phyloP scores from a whole-genome alignment of 1,139 yeast species.

The Lizanozyma gosingica region DNA sequence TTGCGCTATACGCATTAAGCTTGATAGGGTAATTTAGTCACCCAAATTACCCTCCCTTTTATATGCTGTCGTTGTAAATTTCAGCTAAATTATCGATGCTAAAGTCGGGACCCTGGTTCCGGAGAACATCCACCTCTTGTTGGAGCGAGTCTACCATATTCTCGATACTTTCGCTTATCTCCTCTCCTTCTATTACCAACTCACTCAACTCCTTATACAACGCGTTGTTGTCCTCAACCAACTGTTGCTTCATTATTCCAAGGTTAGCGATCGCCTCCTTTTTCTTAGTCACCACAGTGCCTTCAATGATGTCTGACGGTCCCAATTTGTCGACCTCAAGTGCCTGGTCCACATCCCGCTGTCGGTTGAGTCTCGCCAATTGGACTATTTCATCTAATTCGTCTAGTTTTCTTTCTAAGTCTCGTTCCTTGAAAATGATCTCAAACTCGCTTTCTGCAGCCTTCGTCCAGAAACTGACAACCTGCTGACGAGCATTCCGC shows the following conservation, averaged over 20 bases:
- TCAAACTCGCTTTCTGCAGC: conserved; percentile 57
- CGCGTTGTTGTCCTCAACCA: conserved; percentile 27
- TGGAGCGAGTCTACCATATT: conserved; percentile 16
- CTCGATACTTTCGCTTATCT: conserved; percentile 15
- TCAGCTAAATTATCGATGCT: not conserved
- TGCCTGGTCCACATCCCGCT: conserved; percentile 13
- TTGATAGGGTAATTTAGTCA: no score
- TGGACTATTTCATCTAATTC: conserved; percentile 59
- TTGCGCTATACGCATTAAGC: no score
- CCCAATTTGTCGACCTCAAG: conserved; percentile 23
- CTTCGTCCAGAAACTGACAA: conserved; percentile 51
- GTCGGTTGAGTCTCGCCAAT: conserved; percentile 29
- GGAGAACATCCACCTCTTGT: conserved; percentile 17
- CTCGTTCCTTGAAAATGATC: conserved; percentile 55
- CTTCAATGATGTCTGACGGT: conserved; percentile 27
- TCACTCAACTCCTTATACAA: conserved; percentile 17
- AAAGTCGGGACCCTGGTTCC: not conserved
- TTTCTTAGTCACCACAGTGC: conserved; percentile 18
- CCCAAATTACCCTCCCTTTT: no score
- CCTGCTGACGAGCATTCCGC: conserved; percentile 51
- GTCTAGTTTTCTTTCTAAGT: conserved; percentile 46
- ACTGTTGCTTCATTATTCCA: conserved; percentile 28
- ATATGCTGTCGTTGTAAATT: not conserved
- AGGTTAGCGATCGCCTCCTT: conserved; percentile 20
- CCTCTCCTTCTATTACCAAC: conserved; percentile 15